A percentile compares a stretch with the other conserved stretches of the same genome.
These are phyloP conservation scores for Globisporangium apiculatum DNA, from an alignment of 352 stramenopile genomes.

Conservation along the genomic window DNA sequence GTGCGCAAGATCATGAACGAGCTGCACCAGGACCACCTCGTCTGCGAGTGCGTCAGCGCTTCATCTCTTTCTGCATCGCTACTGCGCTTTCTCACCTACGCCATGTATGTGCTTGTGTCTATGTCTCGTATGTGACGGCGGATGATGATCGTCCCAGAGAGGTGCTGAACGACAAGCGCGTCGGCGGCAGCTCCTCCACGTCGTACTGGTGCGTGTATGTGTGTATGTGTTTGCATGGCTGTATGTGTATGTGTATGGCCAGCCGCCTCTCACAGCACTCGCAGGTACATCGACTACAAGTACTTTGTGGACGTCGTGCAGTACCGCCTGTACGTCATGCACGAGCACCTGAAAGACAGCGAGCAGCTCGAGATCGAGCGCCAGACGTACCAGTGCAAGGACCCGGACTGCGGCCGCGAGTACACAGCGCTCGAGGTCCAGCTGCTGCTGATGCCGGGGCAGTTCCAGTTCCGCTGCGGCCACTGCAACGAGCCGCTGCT, in stretches of 20 bases:
- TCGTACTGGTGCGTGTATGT: constrained; percentile 59
- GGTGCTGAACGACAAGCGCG: constrained; percentile 82
- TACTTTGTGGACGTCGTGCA: constrained; percentile 88
- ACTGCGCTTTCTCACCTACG: neutral
- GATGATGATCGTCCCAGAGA: constrained; percentile 28
- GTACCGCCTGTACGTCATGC: constrained; percentile 84
- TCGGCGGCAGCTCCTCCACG: constrained; percentile 78
- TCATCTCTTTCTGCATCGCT: neutral
- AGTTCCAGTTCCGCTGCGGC: constrained; percentile 81
- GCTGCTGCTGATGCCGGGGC: constrained; percentile 69
- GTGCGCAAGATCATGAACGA: constrained; percentile 88
- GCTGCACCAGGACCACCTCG: constrained; percentile 76
- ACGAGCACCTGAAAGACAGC: constrained; percentile 79
- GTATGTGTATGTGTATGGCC: neutral
- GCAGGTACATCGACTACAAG: constrained; percentile 89
- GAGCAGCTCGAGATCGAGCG: constrained; percentile 85
- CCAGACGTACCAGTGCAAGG: constrained; percentile 82
- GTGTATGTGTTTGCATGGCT: too few relatives aligned
- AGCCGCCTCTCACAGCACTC: too few relatives aligned
- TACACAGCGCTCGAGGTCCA: constrained; percentile 85
- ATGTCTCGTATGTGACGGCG: too few relatives aligned
- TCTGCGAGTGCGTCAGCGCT: constrained; percentile 59
- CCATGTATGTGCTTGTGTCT: neutral
- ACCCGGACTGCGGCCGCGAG: constrained; percentile 78
- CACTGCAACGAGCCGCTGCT: constrained; percentile 83